These are phyloP conservation scores for Vigna hirtella DNA, from an alignment of 306 rosid genomes.

Conservation along the genomic window DNA sequence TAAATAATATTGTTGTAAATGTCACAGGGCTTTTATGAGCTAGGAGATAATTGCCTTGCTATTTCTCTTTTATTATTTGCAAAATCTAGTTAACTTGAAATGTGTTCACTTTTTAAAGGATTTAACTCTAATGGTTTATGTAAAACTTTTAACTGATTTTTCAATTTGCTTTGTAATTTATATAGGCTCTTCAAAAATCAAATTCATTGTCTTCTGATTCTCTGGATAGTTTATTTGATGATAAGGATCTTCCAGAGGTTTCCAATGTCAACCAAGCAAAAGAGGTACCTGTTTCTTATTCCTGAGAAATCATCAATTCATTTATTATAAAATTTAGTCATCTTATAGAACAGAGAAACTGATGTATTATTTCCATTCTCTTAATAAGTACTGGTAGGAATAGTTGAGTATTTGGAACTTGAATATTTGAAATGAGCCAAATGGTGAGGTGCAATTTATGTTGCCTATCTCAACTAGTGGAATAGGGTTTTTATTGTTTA, in stretches of 20 bases:
- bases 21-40: conserved; percentile 21
- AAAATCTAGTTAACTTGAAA: conserved; percentile 29
- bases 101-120: conserved; percentile 22
- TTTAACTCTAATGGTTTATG: conserved; percentile 30
- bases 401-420: conserved; percentile 19
- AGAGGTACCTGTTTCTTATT: conserved; percentile 64
- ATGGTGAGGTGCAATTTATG: neutral
- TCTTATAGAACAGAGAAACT: too few species aligned
- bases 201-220: conserved; percentile 81
- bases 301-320: conserved; percentile 11
- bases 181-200: conserved; percentile 60
- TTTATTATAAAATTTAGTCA: conserved; percentile 16
- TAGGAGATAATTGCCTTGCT: neutral
- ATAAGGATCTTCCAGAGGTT: conserved; percentile 61
- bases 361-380: too few species aligned
- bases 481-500: neutral
- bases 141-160: conserved; percentile 32
- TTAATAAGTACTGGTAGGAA: neutral
- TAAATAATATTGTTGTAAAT: neutral
- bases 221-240: conserved; percentile 84
- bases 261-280: conserved; percentile 56
- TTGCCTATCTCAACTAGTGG: neutral
- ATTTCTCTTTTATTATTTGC: neutral
- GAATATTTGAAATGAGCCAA: neutral
- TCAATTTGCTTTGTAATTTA: conserved; percentile 43